Conservation (phyloP, 768 basidiomycete species). For the Termitomyces sp. region DNA sequence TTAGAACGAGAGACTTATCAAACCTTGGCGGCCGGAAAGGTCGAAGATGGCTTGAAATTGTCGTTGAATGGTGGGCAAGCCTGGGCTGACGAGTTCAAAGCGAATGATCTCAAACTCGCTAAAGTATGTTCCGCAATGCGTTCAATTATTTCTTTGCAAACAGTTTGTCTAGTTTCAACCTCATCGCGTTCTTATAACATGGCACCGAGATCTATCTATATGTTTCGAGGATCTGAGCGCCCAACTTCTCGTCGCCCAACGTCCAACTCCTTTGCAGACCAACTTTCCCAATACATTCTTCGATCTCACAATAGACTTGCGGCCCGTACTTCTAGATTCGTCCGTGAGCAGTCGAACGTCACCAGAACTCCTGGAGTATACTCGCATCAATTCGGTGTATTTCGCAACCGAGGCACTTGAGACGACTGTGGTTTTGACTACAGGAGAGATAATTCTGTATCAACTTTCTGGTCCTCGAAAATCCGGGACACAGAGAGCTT, state of each 20-base stretch:
- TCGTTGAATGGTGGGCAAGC: constrained; percentile 51
- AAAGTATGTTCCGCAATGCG: constrained; percentile 39
- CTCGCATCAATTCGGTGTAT: constrained; percentile 40
- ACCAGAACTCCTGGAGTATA: constrained; percentile 21
- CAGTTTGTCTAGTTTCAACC: constrained; percentile 48
- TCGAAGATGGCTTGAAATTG: constrained; percentile 24
- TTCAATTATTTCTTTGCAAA: not conserved
- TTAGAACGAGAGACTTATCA: constrained; percentile 49
- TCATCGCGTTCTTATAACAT: constrained; percentile 61
- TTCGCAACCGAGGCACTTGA: constrained; percentile 59
- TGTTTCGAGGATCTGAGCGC: constrained; percentile 76
- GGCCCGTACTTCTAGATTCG: constrained; percentile 44
- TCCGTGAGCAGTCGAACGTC: constrained; percentile 29
- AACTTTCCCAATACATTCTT: constrained; percentile 67
- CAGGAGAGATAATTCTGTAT: constrained; percentile 58
- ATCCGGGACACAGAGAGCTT: constrained; percentile 19
- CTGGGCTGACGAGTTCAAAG: constrained; percentile 49
- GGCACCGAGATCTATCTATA: constrained; percentile 59
- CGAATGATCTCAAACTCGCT: constrained; percentile 49
- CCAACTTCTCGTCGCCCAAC: constrained; percentile 51
- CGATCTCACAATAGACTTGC: constrained; percentile 59
- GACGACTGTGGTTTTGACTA: constrained; percentile 46
- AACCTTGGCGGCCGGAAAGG: constrained; percentile 28
- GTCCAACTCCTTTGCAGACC: constrained; percentile 47
- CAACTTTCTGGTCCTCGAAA: constrained; percentile 27